Conservation (phyloP, 163 green algal species). For the Chlorella variabilis region DNA sequence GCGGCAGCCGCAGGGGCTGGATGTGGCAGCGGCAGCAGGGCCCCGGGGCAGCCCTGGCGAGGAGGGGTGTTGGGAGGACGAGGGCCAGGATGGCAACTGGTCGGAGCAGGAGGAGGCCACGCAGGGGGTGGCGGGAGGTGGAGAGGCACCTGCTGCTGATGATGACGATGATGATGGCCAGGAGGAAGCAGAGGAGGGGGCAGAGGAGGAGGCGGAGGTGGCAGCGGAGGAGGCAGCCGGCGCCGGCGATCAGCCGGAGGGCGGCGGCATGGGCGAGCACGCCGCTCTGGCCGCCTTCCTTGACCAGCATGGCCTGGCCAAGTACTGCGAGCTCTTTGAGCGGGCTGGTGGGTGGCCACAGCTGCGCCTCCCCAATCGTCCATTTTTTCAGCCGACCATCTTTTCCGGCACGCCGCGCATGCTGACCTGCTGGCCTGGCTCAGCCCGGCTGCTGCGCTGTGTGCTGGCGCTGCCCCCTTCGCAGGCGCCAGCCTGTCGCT, state of each 20-base stretch:
- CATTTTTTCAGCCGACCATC: too few species aligned
- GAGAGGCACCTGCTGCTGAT: neutral
- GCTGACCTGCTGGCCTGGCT: neutral
- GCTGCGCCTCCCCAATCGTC: too few species aligned
- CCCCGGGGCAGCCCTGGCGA: neutral
- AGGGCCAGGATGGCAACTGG: conserved; percentile 22
- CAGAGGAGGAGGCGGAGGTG: neutral
- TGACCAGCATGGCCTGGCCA: conserved; percentile 20
- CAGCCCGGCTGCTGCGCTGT: neutral
- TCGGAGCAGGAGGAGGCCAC: conserved; percentile 33
- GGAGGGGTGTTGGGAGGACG: neutral
- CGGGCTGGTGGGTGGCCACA: conserved; percentile 18
- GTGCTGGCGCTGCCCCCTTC: neutral
- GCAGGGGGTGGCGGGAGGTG: neutral
- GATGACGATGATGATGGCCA: neutral
- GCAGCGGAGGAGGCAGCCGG: neutral
- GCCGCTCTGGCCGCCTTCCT: conserved; percentile 12
- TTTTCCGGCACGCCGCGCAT: neutral
- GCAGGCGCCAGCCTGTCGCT: conserved; percentile 34
- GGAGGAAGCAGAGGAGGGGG: neutral
- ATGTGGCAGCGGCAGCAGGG: neutral
- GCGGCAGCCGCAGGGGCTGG: neutral
- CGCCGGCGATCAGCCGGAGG: neutral
- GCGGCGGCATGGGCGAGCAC: neutral
- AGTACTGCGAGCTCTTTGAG: conserved; percentile 36